Conservation (phyloP, 495 filamentous ascomycete species). For the Aeminium ludgeri region DNA sequence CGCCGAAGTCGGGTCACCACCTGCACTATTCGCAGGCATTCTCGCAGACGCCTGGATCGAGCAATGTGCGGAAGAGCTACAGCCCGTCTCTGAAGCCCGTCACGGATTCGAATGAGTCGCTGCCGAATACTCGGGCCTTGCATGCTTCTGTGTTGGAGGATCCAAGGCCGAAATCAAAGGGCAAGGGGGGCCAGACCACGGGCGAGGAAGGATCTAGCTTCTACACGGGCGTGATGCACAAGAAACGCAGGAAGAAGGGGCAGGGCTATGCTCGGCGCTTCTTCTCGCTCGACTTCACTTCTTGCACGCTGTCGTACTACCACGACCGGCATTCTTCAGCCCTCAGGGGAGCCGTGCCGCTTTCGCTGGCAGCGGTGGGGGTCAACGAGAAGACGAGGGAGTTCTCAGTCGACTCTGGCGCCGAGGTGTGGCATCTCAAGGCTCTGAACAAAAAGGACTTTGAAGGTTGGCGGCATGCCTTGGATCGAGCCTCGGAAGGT, state of each 20-base stretch:
- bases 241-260: constrained; percentile 78
- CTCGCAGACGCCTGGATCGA: constrained; percentile 28
- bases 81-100: constrained; percentile 20
- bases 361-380: constrained; percentile 76
- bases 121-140: constrained; percentile 13
- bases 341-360: constrained; percentile 76
- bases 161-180: constrained; percentile 19
- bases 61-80: constrained; percentile 29
- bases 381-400: constrained; percentile 73
- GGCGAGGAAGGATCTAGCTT: constrained; percentile 29
- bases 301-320: constrained; percentile 87
- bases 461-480: constrained; percentile 62
- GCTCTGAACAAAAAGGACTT: constrained; percentile 72
- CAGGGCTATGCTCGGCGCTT: constrained; percentile 87
- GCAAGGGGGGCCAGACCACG: constrained; percentile 7
- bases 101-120: constrained; percentile 21
- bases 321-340: constrained; percentile 82
- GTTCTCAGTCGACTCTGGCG: constrained; percentile 91
- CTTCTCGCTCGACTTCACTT: constrained; percentile 85
- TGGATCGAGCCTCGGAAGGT: constrained; percentile 54
- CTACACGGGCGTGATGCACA: constrained; percentile 67
- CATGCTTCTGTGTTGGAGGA: constrained; percentile 8
- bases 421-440: constrained; percentile 92
- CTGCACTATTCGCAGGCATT: constrained; percentile 38
- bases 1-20: constrained; percentile 63